A percentile compares a stretch with the other conserved stretches of the same genome.
phyloP scores from a whole-genome alignment of 2,329 filamentous ascomycete genomes.

The Xylariaceae sp. region DNA sequence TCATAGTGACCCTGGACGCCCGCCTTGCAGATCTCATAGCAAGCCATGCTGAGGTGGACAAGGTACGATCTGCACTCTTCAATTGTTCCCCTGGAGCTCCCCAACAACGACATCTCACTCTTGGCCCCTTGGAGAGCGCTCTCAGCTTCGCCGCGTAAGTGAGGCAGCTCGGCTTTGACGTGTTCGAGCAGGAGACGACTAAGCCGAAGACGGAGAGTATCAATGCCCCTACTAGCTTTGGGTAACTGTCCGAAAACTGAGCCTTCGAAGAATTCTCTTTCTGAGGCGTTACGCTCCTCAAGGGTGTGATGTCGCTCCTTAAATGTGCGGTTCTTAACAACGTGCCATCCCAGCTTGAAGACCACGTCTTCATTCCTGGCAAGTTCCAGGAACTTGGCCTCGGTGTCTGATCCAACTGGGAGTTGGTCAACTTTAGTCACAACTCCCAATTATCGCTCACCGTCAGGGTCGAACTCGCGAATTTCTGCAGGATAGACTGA shows the following conservation, averaged over 20 bases:
- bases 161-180: constrained; percentile 6
- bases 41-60: constrained; percentile 24
- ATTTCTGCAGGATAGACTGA: constrained; percentile 35
- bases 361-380: constrained; percentile 36
- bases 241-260: constrained; percentile 4
- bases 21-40: constrained; percentile 27
- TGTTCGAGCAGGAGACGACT: constrained; percentile 10
- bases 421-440: constrained; percentile 41
- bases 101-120: background rate
- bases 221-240: constrained; percentile 1
- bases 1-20: constrained; percentile 31
- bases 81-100: background rate
- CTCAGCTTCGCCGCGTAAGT: constrained; percentile 4
- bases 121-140: background rate
- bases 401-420: constrained; percentile 28
- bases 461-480: constrained; percentile 29
- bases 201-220: constrained; percentile 2
- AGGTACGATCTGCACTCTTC: constrained; percentile 6
- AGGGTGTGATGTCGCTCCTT: constrained; percentile 6
- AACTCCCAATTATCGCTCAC: constrained; percentile 37
- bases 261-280: constrained; percentile 6
- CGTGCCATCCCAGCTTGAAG: constrained; percentile 45
- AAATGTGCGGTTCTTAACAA: constrained; percentile 33
- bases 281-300: constrained; percentile 2
- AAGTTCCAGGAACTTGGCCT: constrained; percentile 32